A percentile compares a stretch with the other conserved stretches of the same genome.
phyloP scores from a whole-genome alignment of 1,284 basidiomycete species.

The Rhodotorula sp. region DNA sequence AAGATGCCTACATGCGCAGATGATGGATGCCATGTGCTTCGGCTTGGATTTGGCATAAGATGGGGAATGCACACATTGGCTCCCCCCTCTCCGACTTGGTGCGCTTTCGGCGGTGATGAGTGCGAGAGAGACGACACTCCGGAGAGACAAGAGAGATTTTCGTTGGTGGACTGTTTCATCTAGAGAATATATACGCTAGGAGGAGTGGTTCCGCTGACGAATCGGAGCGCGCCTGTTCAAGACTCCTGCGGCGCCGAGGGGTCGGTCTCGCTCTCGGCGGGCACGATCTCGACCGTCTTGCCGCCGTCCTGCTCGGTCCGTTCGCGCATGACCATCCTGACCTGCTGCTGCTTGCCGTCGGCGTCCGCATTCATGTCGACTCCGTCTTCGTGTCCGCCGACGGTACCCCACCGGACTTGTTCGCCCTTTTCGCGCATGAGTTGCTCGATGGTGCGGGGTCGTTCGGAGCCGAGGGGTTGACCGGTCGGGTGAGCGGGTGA shows the following conservation, averaged over 20 bases:
- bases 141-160: no score
- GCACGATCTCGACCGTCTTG: conserved; percentile 10
- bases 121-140: no score
- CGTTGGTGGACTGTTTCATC: no score
- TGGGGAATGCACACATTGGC: no score
- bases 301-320: conserved; percentile 9
- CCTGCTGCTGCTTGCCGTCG: conserved; percentile 6
- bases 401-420: conserved; percentile 54
- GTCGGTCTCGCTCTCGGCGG: background rate
- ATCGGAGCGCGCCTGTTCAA: background rate
- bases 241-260: background rate
- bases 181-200: no score
- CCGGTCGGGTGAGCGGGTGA: conserved; percentile 30
- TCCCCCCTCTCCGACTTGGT: no score
- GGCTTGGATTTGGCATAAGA: no score
- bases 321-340: conserved; percentile 15
- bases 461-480: conserved; percentile 28
- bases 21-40: background rate
- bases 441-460: conserved; percentile 69
- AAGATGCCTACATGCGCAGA: background rate
- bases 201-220: no score
- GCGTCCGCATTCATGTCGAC: background rate
- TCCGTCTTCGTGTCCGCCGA: background rate
- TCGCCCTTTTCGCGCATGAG: conserved; percentile 74
- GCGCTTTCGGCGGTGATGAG: no score